Evolutionary conservation across 805 yeast genomes (phyloP).

Genomic region (Metschnikowia dekortorum): DNA sequence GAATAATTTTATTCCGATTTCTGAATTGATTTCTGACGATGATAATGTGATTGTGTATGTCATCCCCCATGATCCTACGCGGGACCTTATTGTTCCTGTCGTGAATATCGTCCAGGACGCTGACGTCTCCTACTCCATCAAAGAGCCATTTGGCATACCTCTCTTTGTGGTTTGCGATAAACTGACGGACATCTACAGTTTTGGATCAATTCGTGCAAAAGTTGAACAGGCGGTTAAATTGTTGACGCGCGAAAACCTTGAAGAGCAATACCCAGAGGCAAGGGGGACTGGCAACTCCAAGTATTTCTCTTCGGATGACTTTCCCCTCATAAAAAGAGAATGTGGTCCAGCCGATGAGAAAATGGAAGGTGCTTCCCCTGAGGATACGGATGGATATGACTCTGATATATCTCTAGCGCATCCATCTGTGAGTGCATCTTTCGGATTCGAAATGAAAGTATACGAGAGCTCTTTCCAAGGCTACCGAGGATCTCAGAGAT

Average conservation of each 20-base stretch:
- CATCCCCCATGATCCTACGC: constrained; percentile 42
- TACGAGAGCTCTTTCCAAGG: constrained; percentile 22
- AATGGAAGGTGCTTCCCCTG: not conserved
- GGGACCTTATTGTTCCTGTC: constrained; percentile 53
- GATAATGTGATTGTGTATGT: constrained; percentile 67
- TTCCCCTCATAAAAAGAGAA: constrained; percentile 26
- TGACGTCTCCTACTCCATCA: constrained; percentile 30
- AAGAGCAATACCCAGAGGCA: constrained; percentile 19
- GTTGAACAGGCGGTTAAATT: constrained; percentile 38
- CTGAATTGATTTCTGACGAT: constrained; percentile 56
- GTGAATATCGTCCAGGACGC: constrained; percentile 41
- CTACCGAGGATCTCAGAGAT: not conserved
- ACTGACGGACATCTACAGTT: constrained; percentile 48
- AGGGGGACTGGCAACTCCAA: constrained; percentile 14
- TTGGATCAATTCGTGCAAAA: constrained; percentile 54
- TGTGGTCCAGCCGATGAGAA: not conserved
- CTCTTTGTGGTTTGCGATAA: constrained; percentile 58
- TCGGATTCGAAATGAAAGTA: constrained; percentile 45
- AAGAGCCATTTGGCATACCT: constrained; percentile 68
- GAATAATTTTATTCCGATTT: constrained; percentile 56
- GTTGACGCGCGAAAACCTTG: constrained; percentile 23
- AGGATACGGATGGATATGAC: constrained; percentile 31
- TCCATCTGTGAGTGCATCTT: constrained; percentile 47
- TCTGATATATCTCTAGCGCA: constrained; percentile 51
- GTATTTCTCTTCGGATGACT: constrained; percentile 25